Conservation (phyloP, 2,329 filamentous ascomycete species). For the Aspergillus fumigatus region DNA sequence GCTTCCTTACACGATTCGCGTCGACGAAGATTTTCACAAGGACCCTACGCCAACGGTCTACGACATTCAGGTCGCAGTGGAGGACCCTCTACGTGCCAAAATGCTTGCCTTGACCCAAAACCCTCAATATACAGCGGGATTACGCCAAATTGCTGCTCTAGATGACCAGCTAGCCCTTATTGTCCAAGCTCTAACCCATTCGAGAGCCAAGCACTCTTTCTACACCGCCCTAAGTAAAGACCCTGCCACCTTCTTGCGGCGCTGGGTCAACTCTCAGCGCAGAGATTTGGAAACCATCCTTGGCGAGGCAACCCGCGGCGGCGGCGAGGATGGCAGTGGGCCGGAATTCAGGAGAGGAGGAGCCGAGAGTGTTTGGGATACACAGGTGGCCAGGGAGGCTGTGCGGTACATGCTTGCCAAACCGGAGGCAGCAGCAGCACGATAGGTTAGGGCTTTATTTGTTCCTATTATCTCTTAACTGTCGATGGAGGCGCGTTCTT, state of each 20-base stretch:
- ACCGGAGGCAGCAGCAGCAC: slow-evolving; percentile 32
- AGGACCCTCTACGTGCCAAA: slow-evolving; percentile 71
- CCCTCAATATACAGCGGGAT: slow-evolving; percentile 63
- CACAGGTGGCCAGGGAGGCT: slow-evolving; percentile 56
- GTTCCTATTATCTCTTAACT: slow-evolving; percentile 13
- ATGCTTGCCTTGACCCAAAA: slow-evolving; percentile 64
- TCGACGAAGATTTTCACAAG: slow-evolving; percentile 78
- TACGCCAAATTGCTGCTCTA: slow-evolving; percentile 69
- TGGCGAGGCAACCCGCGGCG: slow-evolving; percentile 66
- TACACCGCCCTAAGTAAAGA: slow-evolving; percentile 73
- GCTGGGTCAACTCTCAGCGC: slow-evolving; percentile 89
- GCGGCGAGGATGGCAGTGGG: slow-evolving; percentile 50
- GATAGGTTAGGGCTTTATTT: slow-evolving; percentile 15
- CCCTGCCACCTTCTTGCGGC: slow-evolving; percentile 75
- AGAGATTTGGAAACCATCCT: slow-evolving; percentile 83
- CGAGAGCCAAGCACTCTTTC: slow-evolving; percentile 88
- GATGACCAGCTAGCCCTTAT: slow-evolving; percentile 84
- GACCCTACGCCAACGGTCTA: slow-evolving; percentile 77
- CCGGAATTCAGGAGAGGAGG: slow-evolving; percentile 48
- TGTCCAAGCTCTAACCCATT: slow-evolving; percentile 75
- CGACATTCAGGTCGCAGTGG: slow-evolving; percentile 78
- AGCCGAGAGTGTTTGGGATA: slow-evolving; percentile 59
- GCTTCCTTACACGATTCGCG: slow-evolving; percentile 86
- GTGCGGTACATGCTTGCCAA: slow-evolving; percentile 58
- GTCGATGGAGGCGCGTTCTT: not conserved